Conservation (phyloP, 2,329 filamentous ascomycete genomes). For the Xylaria sp. region DNA sequence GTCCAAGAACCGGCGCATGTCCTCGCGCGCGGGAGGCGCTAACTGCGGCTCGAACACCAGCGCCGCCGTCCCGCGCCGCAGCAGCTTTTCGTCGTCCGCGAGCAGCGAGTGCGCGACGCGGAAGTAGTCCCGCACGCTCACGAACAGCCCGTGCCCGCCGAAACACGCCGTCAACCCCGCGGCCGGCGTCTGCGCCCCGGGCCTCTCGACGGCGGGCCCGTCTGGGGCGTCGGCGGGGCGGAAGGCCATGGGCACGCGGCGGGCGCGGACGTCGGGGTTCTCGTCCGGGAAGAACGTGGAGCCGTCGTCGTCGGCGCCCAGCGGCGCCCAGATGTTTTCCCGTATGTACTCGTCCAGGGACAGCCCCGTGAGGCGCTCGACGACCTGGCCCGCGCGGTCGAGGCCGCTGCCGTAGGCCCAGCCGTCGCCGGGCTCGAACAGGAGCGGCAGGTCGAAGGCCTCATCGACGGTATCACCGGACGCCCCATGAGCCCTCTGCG, state of each 20-base stretch:
- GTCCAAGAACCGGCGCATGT: constrained; percentile 34
- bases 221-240: constrained; percentile 22
- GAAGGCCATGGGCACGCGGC: constrained; percentile 28
- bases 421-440: constrained; percentile 48
- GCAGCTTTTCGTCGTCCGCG: constrained; percentile 50
- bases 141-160: constrained; percentile 43
- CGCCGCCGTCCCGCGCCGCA: constrained; percentile 45
- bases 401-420: constrained; percentile 48
- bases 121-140: constrained; percentile 45
- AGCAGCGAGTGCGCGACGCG: constrained; percentile 51
- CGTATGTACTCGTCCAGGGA: constrained; percentile 30
- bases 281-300: constrained; percentile 29
- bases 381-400: constrained; percentile 45
- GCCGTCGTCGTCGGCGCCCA: constrained; percentile 13
- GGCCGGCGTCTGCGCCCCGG: constrained; percentile 18
- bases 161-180: constrained; percentile 29
- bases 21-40: constrained; percentile 25
- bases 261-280: constrained; percentile 17
- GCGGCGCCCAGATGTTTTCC: constrained; percentile 27
- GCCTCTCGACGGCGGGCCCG: constrained; percentile 23
- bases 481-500: constrained; percentile 6
- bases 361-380: constrained; percentile 36
- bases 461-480: constrained; percentile 23
- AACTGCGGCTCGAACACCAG: constrained; percentile 54
- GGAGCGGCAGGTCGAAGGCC: constrained; percentile 42